Percentiles rank a stretch among this genome's conserved stretches.
Evolutionary conservation across 1,284 basidiomycete genomes (phyloP).

Genomic region (Ceratobasidium sp.): DNA sequence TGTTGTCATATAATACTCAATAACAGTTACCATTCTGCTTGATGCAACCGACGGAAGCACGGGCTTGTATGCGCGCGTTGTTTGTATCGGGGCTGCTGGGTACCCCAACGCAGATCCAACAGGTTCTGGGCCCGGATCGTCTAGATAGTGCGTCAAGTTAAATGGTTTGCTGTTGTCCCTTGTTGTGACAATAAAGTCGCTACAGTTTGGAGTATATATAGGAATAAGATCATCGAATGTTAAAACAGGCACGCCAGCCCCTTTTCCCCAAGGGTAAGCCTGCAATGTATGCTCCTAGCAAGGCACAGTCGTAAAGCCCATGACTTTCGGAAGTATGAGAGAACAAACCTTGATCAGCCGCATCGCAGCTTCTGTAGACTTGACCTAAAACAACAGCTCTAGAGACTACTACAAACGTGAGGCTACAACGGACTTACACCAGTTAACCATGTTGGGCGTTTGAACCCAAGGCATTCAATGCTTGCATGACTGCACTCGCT

Average conservation of each 20-base stretch:
- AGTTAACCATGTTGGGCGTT: neutral
- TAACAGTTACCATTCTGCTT: neutral
- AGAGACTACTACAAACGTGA: neutral
- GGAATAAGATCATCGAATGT: slow-evolving; percentile 2
- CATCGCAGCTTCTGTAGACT: neutral
- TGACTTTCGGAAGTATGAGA: too few relatives aligned
- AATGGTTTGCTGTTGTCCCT: neutral
- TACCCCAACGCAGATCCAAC: neutral
- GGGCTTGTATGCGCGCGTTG: neutral
- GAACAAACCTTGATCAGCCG: neutral
- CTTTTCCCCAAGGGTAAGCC: neutral
- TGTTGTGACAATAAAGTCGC: too few relatives aligned
- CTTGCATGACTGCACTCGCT: neutral
- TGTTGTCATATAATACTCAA: neutral
- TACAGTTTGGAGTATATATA: slow-evolving; percentile 2
- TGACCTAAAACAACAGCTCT: neutral
- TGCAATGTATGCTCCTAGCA: slow-evolving; percentile 4
- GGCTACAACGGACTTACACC: neutral
- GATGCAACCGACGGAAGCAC: neutral
- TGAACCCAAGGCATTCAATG: slow-evolving; percentile 2
- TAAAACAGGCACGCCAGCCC: neutral
- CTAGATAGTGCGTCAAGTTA: neutral
- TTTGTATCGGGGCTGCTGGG: neutral
- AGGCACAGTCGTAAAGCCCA: neutral
- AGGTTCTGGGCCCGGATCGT: neutral